Base-by-base conservation (phyloP, 345 rosid species). In the Heritiera littoralis region DNA sequence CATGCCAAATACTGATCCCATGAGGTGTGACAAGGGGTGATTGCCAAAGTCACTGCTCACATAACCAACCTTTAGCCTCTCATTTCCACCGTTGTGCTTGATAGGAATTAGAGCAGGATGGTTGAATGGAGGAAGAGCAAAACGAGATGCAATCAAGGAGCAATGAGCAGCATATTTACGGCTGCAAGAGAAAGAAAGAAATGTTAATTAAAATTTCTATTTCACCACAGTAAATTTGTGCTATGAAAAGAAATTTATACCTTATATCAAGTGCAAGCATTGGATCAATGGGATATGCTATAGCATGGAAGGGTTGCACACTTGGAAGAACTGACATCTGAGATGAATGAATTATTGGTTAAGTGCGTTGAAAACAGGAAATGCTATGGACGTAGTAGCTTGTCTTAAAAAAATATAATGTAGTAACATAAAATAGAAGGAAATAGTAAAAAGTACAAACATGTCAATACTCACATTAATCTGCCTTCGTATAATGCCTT, bases 1-100 rank as follows among this genome's bases (percentile, higher is more conserved):
- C 98, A 94, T 92, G 80, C 99, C 99, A 86, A 94, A 96, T 72
- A 96, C 94, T 6, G 99, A 96, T 52, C 98, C 99, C 99, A 96
- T 96, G 43, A 96, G 98, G 78, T 96, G 99, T 54, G 99, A 96
- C 86, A 96, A 79, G 6, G 99, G 99, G 65, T 96, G 99, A 82
- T 96, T 96, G 13, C 98, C 98, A 54, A 96, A 96, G 77, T 96
- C 99, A 83, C 99, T 94, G 89, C 99, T 96, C 81, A 96, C 93
- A 46, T 92, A 96, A 72, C 99, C 99, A 84, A 96, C 84, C 84
- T 92, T 93, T 58, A 96, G 80, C 79, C 98, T 89, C 83, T 88
- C 89, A 75, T 80, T 85, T 55, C 97, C 90, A 76, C 88, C 83
- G 41, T 90, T 93, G 49, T 85, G 80, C 86, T 87, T 92, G 28